Base-by-base conservation (phyloP, 768 basidiomycete genomes). In the Mycena rebaudengoi region DNA sequence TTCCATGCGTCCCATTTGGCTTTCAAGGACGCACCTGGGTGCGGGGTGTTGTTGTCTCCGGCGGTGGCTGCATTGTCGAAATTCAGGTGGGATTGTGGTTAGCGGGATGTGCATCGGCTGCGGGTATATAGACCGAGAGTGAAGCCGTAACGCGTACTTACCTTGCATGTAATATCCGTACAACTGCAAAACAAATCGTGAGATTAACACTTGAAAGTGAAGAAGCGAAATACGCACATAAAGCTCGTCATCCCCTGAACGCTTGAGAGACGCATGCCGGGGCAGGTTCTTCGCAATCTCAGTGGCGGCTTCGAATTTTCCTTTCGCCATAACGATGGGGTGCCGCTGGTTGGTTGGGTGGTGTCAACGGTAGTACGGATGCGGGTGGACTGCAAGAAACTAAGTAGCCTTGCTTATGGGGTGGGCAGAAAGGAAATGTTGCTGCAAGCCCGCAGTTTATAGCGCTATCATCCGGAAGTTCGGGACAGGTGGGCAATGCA, bases 251-350 rank as follows among this genome's bases (percentile, higher is more conserved):
- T 45, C 43, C 29, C 54, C 54, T 11, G 54, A 56, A 21, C 54
- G 54, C 41, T 35, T 56, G 29, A 56, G 43, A 14, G 54, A 56
- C 40, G 41, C 54, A 44, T 26, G 54, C 21, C 43, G 40, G 29
- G 54, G 43, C 23, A 56, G 54, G 29, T 56, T 56, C 54, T 56
- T 43, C 43, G 54, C 53, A 35, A 55, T 43, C 33, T 55, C 53
- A 12, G 40, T 18, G 26, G 54, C 53, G 39, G 40, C 39, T 30
- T 55, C 53, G 40, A 55, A 55, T 43, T 55, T 55, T n/a, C 29
- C 53, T 30, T 55, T 55, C 39, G 53, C 53, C 53, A 55, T 55
- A n/a, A n/a, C n/a, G n/a, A n/a, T n/a, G n/a, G n/a, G n/a, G n/a
- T n/a, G n/a, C n/a, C n/a, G n/a, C n/a, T n/a, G n/a, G n/a, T n/a